Percentiles rank a stretch among this genome's conserved stretches.
Conservation (phyloP, 345 rosid genomes). For the Eucalyptus rudis region DNA sequence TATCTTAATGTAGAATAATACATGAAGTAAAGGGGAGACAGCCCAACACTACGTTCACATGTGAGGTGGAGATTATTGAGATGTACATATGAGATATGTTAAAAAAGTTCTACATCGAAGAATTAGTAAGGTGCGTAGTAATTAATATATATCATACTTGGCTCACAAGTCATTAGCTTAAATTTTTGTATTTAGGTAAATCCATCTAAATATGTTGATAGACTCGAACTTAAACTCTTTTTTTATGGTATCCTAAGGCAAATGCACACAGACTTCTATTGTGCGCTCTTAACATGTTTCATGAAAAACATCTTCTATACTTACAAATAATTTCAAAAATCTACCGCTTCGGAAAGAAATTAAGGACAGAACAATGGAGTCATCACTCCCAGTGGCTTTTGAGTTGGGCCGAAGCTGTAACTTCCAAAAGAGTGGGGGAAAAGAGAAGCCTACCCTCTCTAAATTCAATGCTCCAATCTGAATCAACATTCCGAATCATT, state of each 20-base stretch:
- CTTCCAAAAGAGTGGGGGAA: not conserved
- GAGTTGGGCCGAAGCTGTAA: not conserved
- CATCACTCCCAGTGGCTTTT: not conserved
- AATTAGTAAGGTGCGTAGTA: not conserved
- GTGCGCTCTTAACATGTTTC: not conserved
- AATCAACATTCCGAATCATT: not conserved
- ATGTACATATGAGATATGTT: too few relatives aligned
- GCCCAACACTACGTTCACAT: not conserved
- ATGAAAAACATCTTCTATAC: not conserved
- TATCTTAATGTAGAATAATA: not conserved
- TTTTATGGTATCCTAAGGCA: rapidly evolving
- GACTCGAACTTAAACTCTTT: rapidly evolving
- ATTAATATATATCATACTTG: too few relatives aligned
- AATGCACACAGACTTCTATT: not conserved
- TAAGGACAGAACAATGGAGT: not conserved
- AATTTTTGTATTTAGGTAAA: not conserved
- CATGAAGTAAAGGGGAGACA: not conserved
- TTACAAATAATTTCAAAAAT: not conserved
- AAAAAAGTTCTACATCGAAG: too few relatives aligned
- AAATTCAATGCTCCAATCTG: not conserved
- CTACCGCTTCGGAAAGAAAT: not conserved
- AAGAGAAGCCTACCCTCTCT: not conserved
- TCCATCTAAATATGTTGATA: not conserved
- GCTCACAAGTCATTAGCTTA: not conserved
- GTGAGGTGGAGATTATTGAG: not conserved